Evolutionary conservation across 2,329 filamentous ascomycete species (phyloP), one percentile per base, ranked within the genome.

Genomic region (Xylariomycetidae sp.): DNA sequence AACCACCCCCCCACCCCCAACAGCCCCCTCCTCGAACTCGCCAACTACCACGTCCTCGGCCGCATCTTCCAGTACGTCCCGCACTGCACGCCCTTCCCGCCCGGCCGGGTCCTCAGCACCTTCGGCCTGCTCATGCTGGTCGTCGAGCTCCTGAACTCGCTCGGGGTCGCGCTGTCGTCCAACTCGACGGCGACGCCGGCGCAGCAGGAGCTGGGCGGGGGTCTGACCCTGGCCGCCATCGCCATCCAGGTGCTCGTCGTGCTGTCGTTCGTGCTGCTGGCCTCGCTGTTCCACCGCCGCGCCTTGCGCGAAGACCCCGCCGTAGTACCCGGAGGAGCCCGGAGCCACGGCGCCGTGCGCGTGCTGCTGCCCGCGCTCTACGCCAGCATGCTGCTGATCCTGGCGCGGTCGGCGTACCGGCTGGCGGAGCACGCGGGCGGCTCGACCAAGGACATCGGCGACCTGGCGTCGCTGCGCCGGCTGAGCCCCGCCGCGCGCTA

Each of bases 41-140:
- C 72, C 38, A 81, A 82, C 57, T 83, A 82, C 56, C 71, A 79
- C 47, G 64, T 81, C 38, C 71, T 84, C 33, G 72, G 72, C 4
- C 70, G 78, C 3, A 62, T 79, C 9, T 63, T 83, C 16, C 72
- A 72, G 57, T 83, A 82, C 53, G 64, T 81, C 2, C 79, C 79
- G 0, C 73, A 77, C 48, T 64, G 70, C 33, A 64, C 77, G 0
- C 77, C 77, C 0, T 51, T 76, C n/a, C 61, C 66, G 12, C 64
- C 70, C 0, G 57, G 57, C 35, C 57, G 57, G 13, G 66, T 74
- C 16, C 46, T 72, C 10, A 48, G 56, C 3, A 67, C 58, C 4
- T 76, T 77, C 38, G 66, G 66, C 10, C 56, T 53, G 3, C 48
- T 76, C 3, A 66, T 67, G 37, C 46, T 40, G 1, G 13, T 71